Evolutionary conservation across 768 basidiomycete species (phyloP).

Genomic region (Lactarius sp.): DNA sequence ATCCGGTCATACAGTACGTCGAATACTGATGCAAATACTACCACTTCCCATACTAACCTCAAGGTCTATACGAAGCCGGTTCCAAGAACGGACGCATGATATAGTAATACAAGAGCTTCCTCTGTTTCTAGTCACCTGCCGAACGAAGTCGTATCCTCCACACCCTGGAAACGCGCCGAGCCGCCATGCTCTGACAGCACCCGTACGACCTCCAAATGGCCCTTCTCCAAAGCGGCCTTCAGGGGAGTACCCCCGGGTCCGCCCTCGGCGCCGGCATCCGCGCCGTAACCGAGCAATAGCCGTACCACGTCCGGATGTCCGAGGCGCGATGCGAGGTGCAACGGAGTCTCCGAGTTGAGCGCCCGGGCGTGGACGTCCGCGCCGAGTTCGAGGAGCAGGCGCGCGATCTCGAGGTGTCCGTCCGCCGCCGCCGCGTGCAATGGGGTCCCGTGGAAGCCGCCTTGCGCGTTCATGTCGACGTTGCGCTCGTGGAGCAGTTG

Average conservation of each 20-base stretch:
- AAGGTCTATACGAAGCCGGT: too few species aligned
- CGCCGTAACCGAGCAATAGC: constrained; percentile 5
- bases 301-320: constrained; percentile 4
- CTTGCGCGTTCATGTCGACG: constrained; percentile 4
- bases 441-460: constrained; percentile 11
- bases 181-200: neutral
- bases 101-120: too few species aligned
- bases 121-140: neutral
- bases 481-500: constrained; percentile 6
- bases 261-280: neutral
- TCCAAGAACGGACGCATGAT: too few species aligned
- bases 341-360: constrained; percentile 1
- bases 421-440: constrained; percentile 9
- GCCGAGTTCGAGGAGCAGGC: neutral
- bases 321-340: constrained; percentile 6
- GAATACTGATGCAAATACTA: too few species aligned
- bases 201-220: neutral
- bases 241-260: neutral
- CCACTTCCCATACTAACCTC: too few species aligned
- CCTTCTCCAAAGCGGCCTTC: neutral
- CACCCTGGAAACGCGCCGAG: neutral
- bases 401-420: neutral
- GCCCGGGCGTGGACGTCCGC: constrained; percentile 3
- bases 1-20: too few species aligned
- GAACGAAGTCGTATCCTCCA: neutral